phyloP scores from a whole-genome alignment of 208 protist species.

The Balamuthia mandrillaris region DNA sequence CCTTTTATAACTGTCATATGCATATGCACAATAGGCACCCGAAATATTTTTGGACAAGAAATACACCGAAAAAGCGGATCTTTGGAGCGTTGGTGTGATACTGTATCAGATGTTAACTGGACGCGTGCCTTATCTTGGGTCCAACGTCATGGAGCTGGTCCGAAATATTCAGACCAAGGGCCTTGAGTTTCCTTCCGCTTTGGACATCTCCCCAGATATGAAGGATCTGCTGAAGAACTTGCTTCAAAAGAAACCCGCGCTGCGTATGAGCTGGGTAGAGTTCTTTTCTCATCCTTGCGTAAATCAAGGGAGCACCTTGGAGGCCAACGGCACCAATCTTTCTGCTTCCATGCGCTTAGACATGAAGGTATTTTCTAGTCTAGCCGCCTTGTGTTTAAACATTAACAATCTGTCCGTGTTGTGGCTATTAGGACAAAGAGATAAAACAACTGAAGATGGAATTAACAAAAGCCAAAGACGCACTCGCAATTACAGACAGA shows the following conservation, averaged over 20 bases:
- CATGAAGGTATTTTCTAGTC: neutral
- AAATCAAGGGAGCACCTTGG: neutral
- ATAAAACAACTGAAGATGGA: neutral
- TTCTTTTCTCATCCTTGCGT: conserved; percentile 21
- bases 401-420: neutral
- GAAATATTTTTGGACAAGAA: conserved; percentile 8
- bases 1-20: too few relatives aligned
- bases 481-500: too few relatives aligned
- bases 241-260: conserved; percentile 1
- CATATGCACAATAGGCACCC: too few relatives aligned
- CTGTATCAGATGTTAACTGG: conserved; percentile 3
- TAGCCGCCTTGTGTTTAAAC: too few relatives aligned
- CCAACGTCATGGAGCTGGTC: neutral
- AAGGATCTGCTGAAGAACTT: conserved; percentile 24
- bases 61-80: conserved; percentile 33
- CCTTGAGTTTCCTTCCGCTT: neutral
- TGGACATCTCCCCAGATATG: conserved; percentile 21
- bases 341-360: neutral
- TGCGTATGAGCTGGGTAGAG: conserved; percentile 19
- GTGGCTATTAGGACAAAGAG: neutral
- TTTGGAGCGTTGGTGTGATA: conserved; percentile 21
- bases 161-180: neutral
- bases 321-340: neutral
- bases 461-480: neutral
- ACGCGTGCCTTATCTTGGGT: neutral